These are phyloP conservation scores for Backusella morwellensis DNA, from an alignment of 192 early-diverging fungal genomes.

Conservation along the genomic window DNA sequence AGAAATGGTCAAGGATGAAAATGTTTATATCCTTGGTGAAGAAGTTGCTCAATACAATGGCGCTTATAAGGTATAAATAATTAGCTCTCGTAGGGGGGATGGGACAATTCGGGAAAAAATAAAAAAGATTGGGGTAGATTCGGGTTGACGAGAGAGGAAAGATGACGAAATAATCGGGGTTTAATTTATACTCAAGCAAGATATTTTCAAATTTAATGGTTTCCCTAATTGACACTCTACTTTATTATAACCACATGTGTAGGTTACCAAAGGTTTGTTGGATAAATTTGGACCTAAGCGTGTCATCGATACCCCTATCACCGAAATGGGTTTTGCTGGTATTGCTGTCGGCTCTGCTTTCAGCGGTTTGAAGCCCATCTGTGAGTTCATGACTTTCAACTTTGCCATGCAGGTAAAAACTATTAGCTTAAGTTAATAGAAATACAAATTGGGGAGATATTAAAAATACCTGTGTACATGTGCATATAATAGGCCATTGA, in stretches of 20 bases:
- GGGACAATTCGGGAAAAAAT: constrained; percentile 33
- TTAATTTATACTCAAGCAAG: neutral
- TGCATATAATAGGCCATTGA: constrained; percentile 77
- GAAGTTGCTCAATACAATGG: constrained; percentile 99
- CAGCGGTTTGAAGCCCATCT: constrained; percentile 91
- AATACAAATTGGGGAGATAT: neutral
- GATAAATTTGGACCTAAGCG: constrained; percentile 98
- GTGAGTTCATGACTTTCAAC: constrained; percentile 99
- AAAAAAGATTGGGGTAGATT: constrained; percentile 21
- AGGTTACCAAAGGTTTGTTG: constrained; percentile 94
- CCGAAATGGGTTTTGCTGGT: constrained; percentile 97
- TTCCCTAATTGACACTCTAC: neutral
- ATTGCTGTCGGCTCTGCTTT: constrained; percentile 94
- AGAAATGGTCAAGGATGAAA: constrained; percentile 91
- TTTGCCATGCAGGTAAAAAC: constrained; percentile 93
- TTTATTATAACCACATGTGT: neutral
- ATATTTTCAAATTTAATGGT: neutral
- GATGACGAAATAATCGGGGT: neutral
- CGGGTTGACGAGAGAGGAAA: neutral
- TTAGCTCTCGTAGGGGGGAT: neutral
- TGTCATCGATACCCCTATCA: constrained; percentile 98
- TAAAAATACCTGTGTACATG: neutral
- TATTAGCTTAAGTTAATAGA: neutral
- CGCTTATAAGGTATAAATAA: constrained; percentile 87
- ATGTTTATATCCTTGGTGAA: constrained; percentile 93